Conservation (phyloP, 805 yeast genomes). For the Starmerella geochares region DNA sequence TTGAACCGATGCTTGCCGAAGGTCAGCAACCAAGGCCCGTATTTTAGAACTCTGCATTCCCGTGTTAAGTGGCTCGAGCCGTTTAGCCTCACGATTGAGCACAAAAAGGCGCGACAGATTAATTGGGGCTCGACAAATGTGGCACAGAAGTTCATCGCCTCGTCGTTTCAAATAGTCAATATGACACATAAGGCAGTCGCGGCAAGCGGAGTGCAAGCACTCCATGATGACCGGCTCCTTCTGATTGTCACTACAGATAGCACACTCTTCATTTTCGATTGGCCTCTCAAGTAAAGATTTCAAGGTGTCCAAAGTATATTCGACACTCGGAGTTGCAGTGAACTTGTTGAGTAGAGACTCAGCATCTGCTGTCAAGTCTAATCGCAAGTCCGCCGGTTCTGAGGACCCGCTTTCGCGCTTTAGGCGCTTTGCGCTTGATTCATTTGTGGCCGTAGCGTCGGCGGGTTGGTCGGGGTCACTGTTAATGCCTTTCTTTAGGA, state of each 20-base stretch:
- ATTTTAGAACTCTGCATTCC: conserved; percentile 28
- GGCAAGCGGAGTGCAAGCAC: conserved; percentile 76
- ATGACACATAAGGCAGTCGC: conserved; percentile 62
- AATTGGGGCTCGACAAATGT: conserved; percentile 58
- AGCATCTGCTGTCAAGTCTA: conserved; percentile 15
- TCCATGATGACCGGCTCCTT: conserved; percentile 54
- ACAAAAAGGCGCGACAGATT: conserved; percentile 42
- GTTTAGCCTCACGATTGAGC: conserved; percentile 27
- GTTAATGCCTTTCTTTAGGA: conserved; percentile 39
- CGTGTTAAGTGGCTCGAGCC: conserved; percentile 29
- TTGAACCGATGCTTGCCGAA: conserved; percentile 40
- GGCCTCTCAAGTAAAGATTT: conserved; percentile 28
- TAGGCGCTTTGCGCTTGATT: conserved; percentile 1
- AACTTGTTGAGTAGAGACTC: conserved; percentile 11
- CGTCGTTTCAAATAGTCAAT: conserved; percentile 52
- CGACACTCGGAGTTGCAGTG: conserved; percentile 12
- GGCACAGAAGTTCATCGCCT: conserved; percentile 49
- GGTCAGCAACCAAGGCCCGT: conserved; percentile 12
- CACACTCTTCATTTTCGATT: conserved; percentile 50
- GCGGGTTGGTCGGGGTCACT: background rate
- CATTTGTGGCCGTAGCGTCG: background rate
- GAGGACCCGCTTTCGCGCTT: conserved; percentile 3
- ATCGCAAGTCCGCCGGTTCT: conserved; percentile 8
- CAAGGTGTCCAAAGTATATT: conserved; percentile 26
- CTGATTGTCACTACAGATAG: conserved; percentile 69